Percentiles rank a stretch among this genome's conserved stretches.
These are phyloP conservation scores for Trypanosoma lewisi DNA, from an alignment of 208 protist genomes.

Conservation along the genomic window DNA sequence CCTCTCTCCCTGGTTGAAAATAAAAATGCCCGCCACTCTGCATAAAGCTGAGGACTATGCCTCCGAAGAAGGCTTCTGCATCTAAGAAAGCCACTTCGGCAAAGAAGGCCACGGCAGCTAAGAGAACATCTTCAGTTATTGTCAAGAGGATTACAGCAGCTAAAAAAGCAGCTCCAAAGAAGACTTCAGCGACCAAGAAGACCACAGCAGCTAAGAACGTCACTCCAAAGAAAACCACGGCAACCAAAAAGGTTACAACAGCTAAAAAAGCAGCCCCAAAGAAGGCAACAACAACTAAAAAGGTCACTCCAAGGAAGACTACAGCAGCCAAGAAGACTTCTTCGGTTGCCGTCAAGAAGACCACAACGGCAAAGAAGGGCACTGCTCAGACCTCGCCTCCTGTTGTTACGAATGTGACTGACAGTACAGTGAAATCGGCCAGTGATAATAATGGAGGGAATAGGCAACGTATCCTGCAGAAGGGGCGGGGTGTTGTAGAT, in stretches of 20 bases:
- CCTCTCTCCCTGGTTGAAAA: not conserved
- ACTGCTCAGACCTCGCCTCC: conserved; percentile 10
- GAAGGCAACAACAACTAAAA: not conserved
- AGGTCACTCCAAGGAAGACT: conserved; percentile 15
- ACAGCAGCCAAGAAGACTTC: conserved; percentile 17
- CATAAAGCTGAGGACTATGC: conserved; percentile 10
- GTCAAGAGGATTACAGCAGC: not conserved
- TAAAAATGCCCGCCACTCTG: not conserved
- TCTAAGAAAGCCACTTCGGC: not conserved
- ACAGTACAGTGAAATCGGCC: not conserved
- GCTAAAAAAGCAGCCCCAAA: conserved; percentile 4
- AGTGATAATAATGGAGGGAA: conserved; percentile 4
- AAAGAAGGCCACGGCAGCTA: conserved; percentile 1
- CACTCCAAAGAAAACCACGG: conserved; percentile 1
- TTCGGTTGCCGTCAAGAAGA: conserved; percentile 3
- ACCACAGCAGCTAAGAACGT: conserved; percentile 3
- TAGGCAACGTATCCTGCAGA: conserved; percentile 40
- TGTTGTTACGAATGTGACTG: not conserved
- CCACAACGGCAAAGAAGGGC: conserved; percentile 3
- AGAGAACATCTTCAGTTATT: conserved; percentile 20
- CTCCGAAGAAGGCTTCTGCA: conserved; percentile 25
- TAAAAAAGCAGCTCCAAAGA: conserved; percentile 22
- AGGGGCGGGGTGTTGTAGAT: conserved; percentile 77
- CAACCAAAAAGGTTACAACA: conserved; percentile 18
- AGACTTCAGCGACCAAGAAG: conserved; percentile 9